Evolutionary conservation across 495 filamentous ascomycete species (phyloP), one percentile per base, ranked within the genome.

Genomic region (Aspergillus incahuasiensis): DNA sequence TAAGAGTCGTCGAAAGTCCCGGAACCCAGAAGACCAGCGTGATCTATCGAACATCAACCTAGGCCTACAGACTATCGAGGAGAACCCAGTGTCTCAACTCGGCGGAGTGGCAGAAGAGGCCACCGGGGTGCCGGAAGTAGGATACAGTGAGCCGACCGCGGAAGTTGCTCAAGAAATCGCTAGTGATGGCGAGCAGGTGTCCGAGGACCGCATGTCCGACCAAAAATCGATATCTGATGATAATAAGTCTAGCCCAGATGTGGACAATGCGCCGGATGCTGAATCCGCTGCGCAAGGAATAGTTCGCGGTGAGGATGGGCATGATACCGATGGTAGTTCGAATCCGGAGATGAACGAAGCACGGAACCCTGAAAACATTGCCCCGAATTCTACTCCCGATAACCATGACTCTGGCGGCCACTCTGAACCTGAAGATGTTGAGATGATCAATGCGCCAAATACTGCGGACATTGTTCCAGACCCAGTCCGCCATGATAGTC

Each of bases 191-290:
- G 39, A 13, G 11, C 41, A 54, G 20, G 61, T 67, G 35, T 66
- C 67, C 7, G 32, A 35, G 32, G 66, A 66, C 32, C 54, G 51
- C 40, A 63, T 61, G 52, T 73, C 75, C 11, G 82, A 85, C 9
- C 73, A 73, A 2, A 72, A 74, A n/a, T 74, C 85, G 63, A 11
- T 11, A 42, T 19, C 40, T 42, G 40, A 21, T 19, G 40, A 11
- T 11, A 19, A 16, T 11, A 42, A 19, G 6, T 42, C 40, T 3
- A 19, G 19, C 11, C 6, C 40, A 42, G 16, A 19, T 3, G 19
- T 42, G 6, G 16, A 21, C 40, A 19, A 19, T 18, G 40, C 40
- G 32, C 32, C 32, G 2, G 32, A 15, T 15, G 9, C 32, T 11
- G 12, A 15, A 15, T 2, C 32, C 12, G 13, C 13, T 15, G 32